Conservation (phyloP, 2,329 filamentous ascomycete genomes). For the Ophiostoma tasmaniense region DNA sequence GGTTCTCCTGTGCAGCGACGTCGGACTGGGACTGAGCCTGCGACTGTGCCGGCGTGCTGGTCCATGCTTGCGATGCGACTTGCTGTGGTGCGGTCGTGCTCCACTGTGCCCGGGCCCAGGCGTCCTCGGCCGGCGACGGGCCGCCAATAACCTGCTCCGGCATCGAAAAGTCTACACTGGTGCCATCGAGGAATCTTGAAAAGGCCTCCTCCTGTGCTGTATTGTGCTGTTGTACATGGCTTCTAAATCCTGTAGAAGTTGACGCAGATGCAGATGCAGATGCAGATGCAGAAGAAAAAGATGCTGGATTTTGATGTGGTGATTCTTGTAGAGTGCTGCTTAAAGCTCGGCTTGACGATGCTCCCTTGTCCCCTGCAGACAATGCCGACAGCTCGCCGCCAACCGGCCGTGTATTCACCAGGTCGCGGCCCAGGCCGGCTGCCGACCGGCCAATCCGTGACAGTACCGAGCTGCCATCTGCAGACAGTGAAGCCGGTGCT, state of each 20-base stretch:
- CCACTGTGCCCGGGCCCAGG: neutral
- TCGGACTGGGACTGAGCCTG: slow-evolving; percentile 17
- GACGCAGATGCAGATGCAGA: too few species aligned
- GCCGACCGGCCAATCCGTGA: slow-evolving; percentile 26
- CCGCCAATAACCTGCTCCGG: slow-evolving; percentile 10
- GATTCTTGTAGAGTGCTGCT: neutral
- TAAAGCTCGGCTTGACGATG: neutral
- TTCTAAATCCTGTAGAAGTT: neutral
- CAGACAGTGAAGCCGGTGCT: neutral
- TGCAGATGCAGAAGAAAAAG: neutral
- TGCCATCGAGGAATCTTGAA: slow-evolving; percentile 29
- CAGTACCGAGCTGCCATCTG: slow-evolving; percentile 14
- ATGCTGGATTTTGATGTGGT: neutral
- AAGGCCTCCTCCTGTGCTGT: slow-evolving; percentile 30
- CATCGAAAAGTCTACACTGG: slow-evolving; percentile 13
- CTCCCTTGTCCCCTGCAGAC: slow-evolving; percentile 3
- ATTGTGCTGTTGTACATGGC: slow-evolving; percentile 25
- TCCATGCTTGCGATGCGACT: neutral
- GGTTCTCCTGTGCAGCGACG: slow-evolving; percentile 29
- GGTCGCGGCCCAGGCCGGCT: slow-evolving; percentile 22
- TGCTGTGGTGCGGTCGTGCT: neutral
- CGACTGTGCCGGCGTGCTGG: neutral
- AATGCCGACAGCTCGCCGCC: slow-evolving; percentile 19
- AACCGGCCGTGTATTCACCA: slow-evolving; percentile 22
- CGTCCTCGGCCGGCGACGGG: slow-evolving; percentile 2